These are phyloP conservation scores for Telopea speciosissima DNA, from an alignment of 177 flowering plant species.

Conservation along the genomic window DNA sequence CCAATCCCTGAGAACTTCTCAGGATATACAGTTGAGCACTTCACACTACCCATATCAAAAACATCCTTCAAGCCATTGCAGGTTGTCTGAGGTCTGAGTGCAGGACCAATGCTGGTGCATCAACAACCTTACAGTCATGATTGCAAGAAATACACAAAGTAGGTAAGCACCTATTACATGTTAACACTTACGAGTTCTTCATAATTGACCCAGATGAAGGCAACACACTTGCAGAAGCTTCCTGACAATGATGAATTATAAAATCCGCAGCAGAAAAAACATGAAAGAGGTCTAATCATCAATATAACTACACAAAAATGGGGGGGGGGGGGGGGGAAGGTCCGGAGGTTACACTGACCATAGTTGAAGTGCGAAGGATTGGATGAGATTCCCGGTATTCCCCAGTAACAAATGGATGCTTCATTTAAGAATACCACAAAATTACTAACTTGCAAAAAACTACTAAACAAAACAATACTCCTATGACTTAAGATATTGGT, in stretches of 20 bases:
- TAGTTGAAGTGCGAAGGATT: not conserved
- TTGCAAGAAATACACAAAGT: not conserved
- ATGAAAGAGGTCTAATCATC: not conserved
- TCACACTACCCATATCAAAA: constrained; percentile 36
- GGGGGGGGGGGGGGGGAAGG: no score
- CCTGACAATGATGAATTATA: constrained; percentile 29
- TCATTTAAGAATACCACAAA: not conserved
- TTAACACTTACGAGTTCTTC: constrained; percentile 47
- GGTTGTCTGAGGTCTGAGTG: constrained; percentile 30
- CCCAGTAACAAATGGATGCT: not conserved
- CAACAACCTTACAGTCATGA: constrained; percentile 15
- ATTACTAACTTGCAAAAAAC: not conserved
- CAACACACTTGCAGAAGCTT: constrained; percentile 30
- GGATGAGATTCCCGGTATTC: not conserved
- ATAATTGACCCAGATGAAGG: constrained; percentile 28
- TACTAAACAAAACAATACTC: not conserved
- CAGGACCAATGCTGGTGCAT: constrained; percentile 37
- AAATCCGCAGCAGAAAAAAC: constrained; percentile 11
- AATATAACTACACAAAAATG: no score
- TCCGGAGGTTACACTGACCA: not conserved
- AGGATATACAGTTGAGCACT: constrained; percentile 42
- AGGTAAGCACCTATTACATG: not conserved
- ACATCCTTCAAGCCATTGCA: constrained; percentile 36
- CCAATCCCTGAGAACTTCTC: constrained; percentile 33
- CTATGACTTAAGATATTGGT: not conserved